A percentile compares a stretch with the other conserved stretches of the same genome.
phyloP scores from a whole-genome alignment of 495 filamentous ascomycete genomes.

The Hypoxylon perforatum region DNA sequence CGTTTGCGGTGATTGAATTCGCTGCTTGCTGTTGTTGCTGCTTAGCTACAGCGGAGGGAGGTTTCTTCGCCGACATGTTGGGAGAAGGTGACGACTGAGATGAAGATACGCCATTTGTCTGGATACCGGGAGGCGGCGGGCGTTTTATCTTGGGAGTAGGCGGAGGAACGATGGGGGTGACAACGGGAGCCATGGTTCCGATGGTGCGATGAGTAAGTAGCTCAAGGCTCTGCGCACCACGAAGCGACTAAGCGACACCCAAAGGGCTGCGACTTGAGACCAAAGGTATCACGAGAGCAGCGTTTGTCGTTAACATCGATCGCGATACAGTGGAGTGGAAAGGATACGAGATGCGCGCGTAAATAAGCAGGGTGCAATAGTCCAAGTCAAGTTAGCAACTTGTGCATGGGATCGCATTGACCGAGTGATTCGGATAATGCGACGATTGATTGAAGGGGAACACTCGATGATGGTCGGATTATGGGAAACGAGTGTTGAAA shows the following conservation, averaged over 20 bases:
- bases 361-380: neutral
- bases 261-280: conserved; percentile 29
- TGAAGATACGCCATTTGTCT: conserved; percentile 73
- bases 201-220: neutral
- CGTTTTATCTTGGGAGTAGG: conserved; percentile 77
- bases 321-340: conserved; percentile 5
- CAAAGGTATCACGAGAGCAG: conserved; percentile 13
- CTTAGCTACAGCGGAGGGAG: conserved; percentile 59
- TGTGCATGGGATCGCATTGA: conserved; percentile 6
- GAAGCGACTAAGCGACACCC: conserved; percentile 25
- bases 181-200: conserved; percentile 55
- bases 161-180: conserved; percentile 64
- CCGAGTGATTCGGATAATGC: neutral
- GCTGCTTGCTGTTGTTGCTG: conserved; percentile 52
- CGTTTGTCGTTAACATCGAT: conserved; percentile 37
- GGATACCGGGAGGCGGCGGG: conserved; percentile 73
- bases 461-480: no score
- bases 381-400: neutral
- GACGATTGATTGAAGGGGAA: neutral
- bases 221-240: conserved; percentile 16
- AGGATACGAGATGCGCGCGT: conserved; percentile 7
- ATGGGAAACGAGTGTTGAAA: no score
- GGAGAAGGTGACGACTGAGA: conserved; percentile 75
- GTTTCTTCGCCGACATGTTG: conserved; percentile 70
- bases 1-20: conserved; percentile 58